These are phyloP conservation scores for Protomyces macrosporus DNA, from an alignment of 1,139 yeast species.

Conservation along the genomic window DNA sequence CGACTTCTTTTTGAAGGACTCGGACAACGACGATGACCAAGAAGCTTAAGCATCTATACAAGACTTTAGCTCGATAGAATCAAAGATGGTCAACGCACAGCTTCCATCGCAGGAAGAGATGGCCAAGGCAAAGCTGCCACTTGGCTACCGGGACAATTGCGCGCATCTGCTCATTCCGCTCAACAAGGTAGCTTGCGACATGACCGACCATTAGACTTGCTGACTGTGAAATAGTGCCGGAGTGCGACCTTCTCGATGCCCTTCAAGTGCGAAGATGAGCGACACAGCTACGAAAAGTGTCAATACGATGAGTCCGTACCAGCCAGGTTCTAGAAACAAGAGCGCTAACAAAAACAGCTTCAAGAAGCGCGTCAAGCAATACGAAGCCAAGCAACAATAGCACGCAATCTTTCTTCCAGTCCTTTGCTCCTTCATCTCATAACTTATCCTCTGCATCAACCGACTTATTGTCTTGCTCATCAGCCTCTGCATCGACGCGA, in stretches of 20 bases:
- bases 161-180: constrained; percentile 68
- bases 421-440: neutral
- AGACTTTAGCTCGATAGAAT: neutral
- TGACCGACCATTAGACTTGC: neutral
- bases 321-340: neutral
- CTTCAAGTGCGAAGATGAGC: constrained; percentile 52
- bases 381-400: constrained; percentile 11
- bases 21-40: too few relatives aligned
- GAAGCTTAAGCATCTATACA: neutral
- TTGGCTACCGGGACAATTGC: constrained; percentile 81
- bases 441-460: too few relatives aligned
- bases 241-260: constrained; percentile 52
- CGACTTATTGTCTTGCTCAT: neutral
- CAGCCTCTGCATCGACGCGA: neutral
- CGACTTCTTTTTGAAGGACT: neutral
- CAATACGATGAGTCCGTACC: constrained; percentile 21
- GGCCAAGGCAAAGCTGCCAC: constrained; percentile 73
- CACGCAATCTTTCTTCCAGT: neutral
- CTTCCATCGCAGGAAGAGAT: constrained; percentile 53
- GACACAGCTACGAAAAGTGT: constrained; percentile 26
- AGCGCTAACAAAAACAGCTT: constrained; percentile 6
- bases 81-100: neutral
- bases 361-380: constrained; percentile 24
- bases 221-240: constrained; percentile 42
- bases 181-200: constrained; percentile 40